Conservation (phyloP, 768 basidiomycete species). For the Suillus spraguei region DNA sequence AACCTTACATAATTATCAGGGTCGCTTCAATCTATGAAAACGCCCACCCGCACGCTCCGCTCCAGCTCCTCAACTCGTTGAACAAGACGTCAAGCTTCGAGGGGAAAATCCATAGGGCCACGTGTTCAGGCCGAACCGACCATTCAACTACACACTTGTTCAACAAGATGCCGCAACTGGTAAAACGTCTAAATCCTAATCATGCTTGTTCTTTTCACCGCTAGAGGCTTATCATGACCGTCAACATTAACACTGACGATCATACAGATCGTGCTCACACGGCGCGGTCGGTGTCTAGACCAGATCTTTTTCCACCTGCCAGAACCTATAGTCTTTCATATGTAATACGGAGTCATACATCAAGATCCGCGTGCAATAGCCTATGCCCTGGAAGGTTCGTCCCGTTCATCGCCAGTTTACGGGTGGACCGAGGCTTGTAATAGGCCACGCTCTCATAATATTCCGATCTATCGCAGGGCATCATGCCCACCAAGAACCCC, state of each 20-base stretch:
- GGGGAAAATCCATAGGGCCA: conserved; percentile 4
- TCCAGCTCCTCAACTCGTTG: conserved; percentile 8
- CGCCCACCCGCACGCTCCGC: neutral
- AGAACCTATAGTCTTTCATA: conserved; percentile 5
- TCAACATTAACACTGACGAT: neutral
- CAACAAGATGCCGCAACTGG: conserved; percentile 17
- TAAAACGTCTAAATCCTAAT: conserved; percentile 36
- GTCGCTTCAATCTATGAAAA: conserved; percentile 3
- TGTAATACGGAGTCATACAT: conserved; percentile 3
- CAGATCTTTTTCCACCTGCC: conserved; percentile 1
- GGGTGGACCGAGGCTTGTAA: conserved; percentile 18
- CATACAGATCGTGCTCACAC: conserved; percentile 1
- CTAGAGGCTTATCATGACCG: neutral
- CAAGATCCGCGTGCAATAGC: conserved; percentile 2
- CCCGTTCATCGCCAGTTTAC: conserved; percentile 3
- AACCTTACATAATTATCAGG: conserved; percentile 18
- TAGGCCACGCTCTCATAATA: conserved; percentile 28
- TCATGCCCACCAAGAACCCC: conserved; percentile 25
- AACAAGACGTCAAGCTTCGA: conserved; percentile 4
- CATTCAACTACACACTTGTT: neutral
- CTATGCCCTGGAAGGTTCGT: conserved; percentile 1
- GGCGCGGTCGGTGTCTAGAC: neutral
- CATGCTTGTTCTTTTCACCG: conserved; percentile 5
- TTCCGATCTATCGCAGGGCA: conserved; percentile 20
- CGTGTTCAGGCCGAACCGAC: conserved; percentile 5